These are phyloP conservation scores for Fusarium oxysporum DNA, from an alignment of 2,329 filamentous ascomycete genomes.

Conservation along the genomic window DNA sequence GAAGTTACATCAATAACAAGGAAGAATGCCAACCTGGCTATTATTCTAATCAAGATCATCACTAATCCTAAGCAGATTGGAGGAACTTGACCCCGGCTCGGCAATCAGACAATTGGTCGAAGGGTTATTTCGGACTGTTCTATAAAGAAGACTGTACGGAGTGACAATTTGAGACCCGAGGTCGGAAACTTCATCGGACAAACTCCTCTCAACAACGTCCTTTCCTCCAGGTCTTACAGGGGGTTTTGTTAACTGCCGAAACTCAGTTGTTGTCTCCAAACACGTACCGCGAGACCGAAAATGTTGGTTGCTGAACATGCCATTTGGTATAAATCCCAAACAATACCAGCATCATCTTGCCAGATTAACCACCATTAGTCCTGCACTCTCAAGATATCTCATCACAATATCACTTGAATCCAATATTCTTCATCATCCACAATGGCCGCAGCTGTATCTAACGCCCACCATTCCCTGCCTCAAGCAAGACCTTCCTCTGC, in stretches of 20 bases:
- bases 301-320: too few species aligned
- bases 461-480: background rate
- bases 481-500: background rate
- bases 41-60: too few species aligned
- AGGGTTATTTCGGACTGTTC: background rate
- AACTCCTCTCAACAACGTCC: fast-evolving
- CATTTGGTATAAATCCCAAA: background rate
- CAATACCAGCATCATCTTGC: fast-evolving
- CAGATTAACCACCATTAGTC: fast-evolving
- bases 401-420: background rate
- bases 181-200: background rate
- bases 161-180: fast-evolving
- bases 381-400: background rate
- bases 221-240: fast-evolving
- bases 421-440: background rate
- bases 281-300: too few species aligned
- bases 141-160: background rate
- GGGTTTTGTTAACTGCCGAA: background rate
- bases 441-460: background rate
- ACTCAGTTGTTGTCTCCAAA: background rate
- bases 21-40: background rate
- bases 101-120: background rate
- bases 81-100: background rate
- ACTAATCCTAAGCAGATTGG: background rate
- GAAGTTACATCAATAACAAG: background rate